Evolutionary conservation across 257 asterid species (phyloP).

Genomic region (Solanum microdontum): DNA sequence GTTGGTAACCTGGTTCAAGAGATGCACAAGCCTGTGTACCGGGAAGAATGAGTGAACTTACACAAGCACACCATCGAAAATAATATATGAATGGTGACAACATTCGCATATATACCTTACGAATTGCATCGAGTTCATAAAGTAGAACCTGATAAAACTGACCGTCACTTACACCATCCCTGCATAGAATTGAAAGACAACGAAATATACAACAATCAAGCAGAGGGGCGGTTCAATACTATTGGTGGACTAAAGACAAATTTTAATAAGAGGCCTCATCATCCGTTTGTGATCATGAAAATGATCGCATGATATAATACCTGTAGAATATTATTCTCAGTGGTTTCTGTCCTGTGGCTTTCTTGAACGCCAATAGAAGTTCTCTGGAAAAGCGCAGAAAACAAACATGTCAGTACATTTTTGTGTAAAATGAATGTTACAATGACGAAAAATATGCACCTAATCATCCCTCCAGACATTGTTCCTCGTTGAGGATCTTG

Average conservation of each 20-base stretch:
- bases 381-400: constrained; percentile 38
- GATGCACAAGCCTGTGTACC: constrained; percentile 83
- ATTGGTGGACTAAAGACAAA: neutral
- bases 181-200: constrained; percentile 6
- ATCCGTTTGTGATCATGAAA: neutral
- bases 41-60: neutral
- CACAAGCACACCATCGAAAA: neutral
- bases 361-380: constrained; percentile 86
- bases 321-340: constrained; percentile 95
- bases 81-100: neutral
- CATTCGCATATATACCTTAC: constrained; percentile 37
- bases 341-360: constrained; percentile 97
- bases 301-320: constrained; percentile 9
- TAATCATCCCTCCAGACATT: constrained; percentile 95
- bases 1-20: constrained; percentile 94
- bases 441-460: constrained; percentile 21
- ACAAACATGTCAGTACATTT: neutral
- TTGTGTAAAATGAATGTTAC: neutral
- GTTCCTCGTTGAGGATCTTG: constrained; percentile 90
- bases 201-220: neutral
- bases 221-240: neutral
- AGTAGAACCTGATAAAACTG: constrained; percentile 87
- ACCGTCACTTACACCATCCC: constrained; percentile 99
- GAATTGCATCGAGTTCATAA: constrained; percentile 88
- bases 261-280: neutral